Base-by-base conservation (phyloP, 2,329 filamentous ascomycete species). In the Rutstroemia sydowiana region DNA sequence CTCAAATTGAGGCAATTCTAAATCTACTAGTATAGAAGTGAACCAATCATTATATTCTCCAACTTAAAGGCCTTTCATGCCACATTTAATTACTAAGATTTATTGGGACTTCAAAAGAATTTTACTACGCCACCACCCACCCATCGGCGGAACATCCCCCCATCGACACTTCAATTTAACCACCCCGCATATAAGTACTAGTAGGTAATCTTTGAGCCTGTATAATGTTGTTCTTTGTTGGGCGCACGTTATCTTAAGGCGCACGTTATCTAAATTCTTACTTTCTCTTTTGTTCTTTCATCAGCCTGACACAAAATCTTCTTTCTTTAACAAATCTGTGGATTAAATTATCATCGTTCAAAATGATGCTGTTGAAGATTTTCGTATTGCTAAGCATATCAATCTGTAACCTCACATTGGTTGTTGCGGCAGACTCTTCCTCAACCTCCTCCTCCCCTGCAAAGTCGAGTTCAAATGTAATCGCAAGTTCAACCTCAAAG, bases 111-210 rank as follows among this genome's bases (percentile, higher is more conserved):
- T 26, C n/a, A n/a, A n/a, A n/a, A n/a, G 23, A 13, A 20, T 16
- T 51, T 45, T 41, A 36, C 34, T 36, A n/a, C 7, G 14, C 34
- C 34, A 36, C 34, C 34, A 14, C 31, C 31, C 14, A 37, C 34
- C 20, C 36, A 16, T 4, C n/a, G n/a, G 14, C 36, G 14, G 16
- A 36, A 36, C 5, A 36, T 36, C 10, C 8, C n/a, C 36, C 36
- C 36, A 16, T 39, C 18, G 23, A 26, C 23, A n/a, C n/a, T n/a
- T n/a, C n/a, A 5, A n/a, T 10, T 9, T n/a, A 39, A 13, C 31
- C 40, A 50, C 32, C 41, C 42, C 42, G 48, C 48, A 51, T 46
- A 32, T n/a, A 20, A 51, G 41, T n/a, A n/a, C n/a, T n/a, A n/a
- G n/a, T n/a, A n/a, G n/a, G n/a, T 46, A 40, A 51, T 39, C 45